Base-by-base conservation (phyloP, 2,329 filamentous ascomycete species). In the Raffaelea ambrosiae region DNA sequence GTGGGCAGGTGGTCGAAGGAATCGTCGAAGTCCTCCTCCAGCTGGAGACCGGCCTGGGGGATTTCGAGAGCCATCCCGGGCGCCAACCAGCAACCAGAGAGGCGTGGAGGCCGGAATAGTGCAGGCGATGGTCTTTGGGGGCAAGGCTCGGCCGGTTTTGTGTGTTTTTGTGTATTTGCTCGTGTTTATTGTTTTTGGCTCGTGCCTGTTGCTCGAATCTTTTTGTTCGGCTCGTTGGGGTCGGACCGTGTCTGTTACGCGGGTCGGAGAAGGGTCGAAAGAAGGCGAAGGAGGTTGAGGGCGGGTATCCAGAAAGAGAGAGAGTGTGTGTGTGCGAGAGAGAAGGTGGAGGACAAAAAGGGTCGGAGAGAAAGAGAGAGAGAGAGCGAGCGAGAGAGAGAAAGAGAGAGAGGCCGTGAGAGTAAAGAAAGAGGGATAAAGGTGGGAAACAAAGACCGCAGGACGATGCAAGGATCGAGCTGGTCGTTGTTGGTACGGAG, bases 21-120 rank as follows among this genome's bases (percentile, higher is more conserved):
- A 45, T 69, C 68, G 54, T 71, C 65, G 53, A 72, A 68, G 63
- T 71, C 70, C 59, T 76, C 74, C 59, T 76, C 74, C 62, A 83
- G 67, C 60, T 71, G 64, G 61, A 83, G 66, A 64, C 79, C 79
- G 55, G 67, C 64, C 53, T 78, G 74, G 57, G 77, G 75, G 51
- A 83, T 70, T 54, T 70, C 66, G 60, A 83, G 70, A 51, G 58
- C 58, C 64, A 66, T 66, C 50, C 52, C 53, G 50, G 31, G 46
- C 19, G 55, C 53, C 50, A 51, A 52, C 53, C 53, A 50, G 42
- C 51, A 50, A 51, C 53, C 51, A 52, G 48, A 48, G 49, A 52
- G 48, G 46, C 42, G 38, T 38, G 40, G 29, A 21, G 43, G 29
- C 11, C 29, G 35, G 42, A 20, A 18, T 16, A 29, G 38, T 29